phyloP scores from a whole-genome alignment of 2,329 filamentous ascomycete species.

The Zopfia rhizophila region DNA sequence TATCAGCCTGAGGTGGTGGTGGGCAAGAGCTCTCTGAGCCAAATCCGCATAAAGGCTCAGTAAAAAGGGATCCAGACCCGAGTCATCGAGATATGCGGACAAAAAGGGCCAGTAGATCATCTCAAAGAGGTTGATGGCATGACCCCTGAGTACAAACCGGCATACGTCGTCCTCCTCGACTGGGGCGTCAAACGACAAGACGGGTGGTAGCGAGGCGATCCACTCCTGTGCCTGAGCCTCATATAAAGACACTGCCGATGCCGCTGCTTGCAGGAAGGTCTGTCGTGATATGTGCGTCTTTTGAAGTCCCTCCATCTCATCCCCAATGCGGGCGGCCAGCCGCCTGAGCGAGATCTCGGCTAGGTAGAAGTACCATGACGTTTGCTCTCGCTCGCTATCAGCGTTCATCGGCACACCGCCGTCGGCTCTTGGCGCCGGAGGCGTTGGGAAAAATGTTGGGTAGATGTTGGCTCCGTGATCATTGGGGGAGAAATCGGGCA shows the following conservation, averaged over 20 bases:
- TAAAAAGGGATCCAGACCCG: too few relatives aligned
- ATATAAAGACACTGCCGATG: too few relatives aligned
- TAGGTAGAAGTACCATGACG: conserved; percentile 20
- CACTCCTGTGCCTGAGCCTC: conserved; percentile 8
- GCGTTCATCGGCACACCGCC: background rate
- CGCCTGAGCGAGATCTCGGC: conserved; percentile 19
- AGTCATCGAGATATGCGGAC: too few relatives aligned
- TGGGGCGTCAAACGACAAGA: conserved; percentile 1
- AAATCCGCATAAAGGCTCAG: too few relatives aligned
- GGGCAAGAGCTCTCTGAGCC: too few relatives aligned
- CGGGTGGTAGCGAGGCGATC: conserved; percentile 4
- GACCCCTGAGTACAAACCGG: conserved; percentile 10
- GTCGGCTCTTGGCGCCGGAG: conserved; percentile 1
- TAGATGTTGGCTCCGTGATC: background rate
- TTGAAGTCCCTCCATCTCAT: background rate
- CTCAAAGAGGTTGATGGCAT: conserved; percentile 8
- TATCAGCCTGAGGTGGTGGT: too few relatives aligned
- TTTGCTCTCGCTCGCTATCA: background rate
- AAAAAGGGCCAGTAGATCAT: conserved; percentile 9
- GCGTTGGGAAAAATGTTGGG: background rate
- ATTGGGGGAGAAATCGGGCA: conserved; percentile 1
- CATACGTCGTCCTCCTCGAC: conserved; percentile 5
- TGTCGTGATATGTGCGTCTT: background rate
- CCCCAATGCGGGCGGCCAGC: too few relatives aligned
- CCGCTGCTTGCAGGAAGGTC: too few relatives aligned